A percentile compares a stretch with the other conserved stretches of the same genome.
These are phyloP conservation scores for Singerocomus rubriflavus DNA, from an alignment of 1,284 basidiomycete genomes.

Conservation along the genomic window DNA sequence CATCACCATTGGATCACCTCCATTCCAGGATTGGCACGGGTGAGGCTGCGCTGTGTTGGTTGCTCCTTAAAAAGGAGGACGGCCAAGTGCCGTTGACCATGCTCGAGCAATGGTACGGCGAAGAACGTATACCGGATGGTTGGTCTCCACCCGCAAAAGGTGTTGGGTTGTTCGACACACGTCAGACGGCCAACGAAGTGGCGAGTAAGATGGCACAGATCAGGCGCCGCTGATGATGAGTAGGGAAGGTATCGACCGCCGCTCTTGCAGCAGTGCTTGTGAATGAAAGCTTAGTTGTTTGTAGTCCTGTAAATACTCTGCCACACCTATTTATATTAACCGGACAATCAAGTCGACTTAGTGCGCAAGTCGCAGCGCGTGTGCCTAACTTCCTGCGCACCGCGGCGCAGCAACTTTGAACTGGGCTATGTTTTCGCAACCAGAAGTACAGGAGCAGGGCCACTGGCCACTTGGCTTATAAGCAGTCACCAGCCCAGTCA, in stretches of 20 bases:
- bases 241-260: neutral
- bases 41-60: slow-evolving; percentile 50
- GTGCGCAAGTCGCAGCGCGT: slow-evolving; percentile 11
- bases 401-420: slow-evolving; percentile 12
- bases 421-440: neutral
- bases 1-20: slow-evolving; percentile 41
- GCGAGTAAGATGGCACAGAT: slow-evolving; percentile 30
- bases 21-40: slow-evolving; percentile 60
- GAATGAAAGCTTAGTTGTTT: neutral
- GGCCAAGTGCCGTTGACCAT: slow-evolving; percentile 35
- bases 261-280: neutral
- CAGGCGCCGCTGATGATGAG: slow-evolving; percentile 11
- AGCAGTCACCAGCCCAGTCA: neutral
- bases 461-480: slow-evolving; percentile 10
- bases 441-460: neutral
- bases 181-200: slow-evolving; percentile 24
- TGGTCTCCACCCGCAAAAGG: slow-evolving; percentile 35
- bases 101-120: slow-evolving; percentile 47
- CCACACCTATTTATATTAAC: neutral
- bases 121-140: slow-evolving; percentile 52
- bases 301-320: slow-evolving; percentile 12
- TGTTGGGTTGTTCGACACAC: slow-evolving; percentile 26
- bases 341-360: too few species aligned
- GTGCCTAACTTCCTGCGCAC: slow-evolving; percentile 2
- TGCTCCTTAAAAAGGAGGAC: slow-evolving; percentile 36